A percentile compares a stretch with the other conserved stretches of the same genome.
phyloP scores from a whole-genome alignment of 106 monocot species.

The Acorus calamus region DNA sequence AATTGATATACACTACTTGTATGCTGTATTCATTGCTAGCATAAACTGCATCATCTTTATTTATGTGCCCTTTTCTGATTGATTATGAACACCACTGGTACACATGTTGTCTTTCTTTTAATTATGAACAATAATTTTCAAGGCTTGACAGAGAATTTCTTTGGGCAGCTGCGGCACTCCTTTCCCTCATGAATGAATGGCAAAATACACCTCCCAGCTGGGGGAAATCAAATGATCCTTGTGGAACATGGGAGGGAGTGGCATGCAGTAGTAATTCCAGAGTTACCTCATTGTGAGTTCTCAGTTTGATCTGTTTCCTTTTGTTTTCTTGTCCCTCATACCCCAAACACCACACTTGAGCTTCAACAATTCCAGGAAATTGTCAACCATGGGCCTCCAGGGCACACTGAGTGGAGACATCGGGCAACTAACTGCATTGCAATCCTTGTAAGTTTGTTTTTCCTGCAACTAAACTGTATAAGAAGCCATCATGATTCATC shows the following conservation, averaged over 20 bases:
- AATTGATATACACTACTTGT: too few species aligned
- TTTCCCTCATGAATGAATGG: conserved; percentile 27
- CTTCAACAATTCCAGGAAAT: conserved; percentile 29
- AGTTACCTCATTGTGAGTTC: conserved; percentile 47
- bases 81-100: background rate
- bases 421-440: conserved; percentile 38
- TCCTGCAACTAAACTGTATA: too few species aligned
- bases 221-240: conserved; percentile 38
- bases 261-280: conserved; percentile 26
- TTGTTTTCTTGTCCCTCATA: too few species aligned
- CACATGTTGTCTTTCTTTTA: background rate
- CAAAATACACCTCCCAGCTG: conserved; percentile 44
- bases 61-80: too few species aligned
- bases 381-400: conserved; percentile 44
- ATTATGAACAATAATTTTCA: background rate
- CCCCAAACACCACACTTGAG: too few species aligned
- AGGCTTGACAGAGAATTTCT: background rate
- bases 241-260: conserved; percentile 64
- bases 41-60: too few species aligned
- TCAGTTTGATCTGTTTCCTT: too few species aligned
- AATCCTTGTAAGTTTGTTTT: conserved; percentile 36
- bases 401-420: conserved; percentile 56
- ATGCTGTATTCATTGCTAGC: too few species aligned
- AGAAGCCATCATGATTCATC: too few species aligned
- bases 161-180: conserved; percentile 29